phyloP scores from a whole-genome alignment of 345 rosid species.

The Eucalyptus curtisii region DNA sequence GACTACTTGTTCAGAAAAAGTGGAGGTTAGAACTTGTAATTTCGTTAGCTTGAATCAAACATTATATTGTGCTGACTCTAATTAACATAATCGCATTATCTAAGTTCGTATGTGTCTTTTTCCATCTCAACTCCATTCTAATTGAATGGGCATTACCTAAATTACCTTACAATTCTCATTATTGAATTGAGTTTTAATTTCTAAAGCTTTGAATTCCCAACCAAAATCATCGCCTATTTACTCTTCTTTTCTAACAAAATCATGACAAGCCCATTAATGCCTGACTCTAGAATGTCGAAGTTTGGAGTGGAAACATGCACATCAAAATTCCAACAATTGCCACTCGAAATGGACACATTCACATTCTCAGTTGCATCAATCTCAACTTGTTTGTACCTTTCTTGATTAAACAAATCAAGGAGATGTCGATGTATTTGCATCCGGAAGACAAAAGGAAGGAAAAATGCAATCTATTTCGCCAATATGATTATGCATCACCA shows the following conservation, averaged over 20 bases:
- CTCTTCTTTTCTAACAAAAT: not conserved
- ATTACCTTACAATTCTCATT: not conserved
- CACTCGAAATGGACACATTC: not conserved
- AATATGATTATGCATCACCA: not conserved
- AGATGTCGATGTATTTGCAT: no score
- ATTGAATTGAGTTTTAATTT: not conserved
- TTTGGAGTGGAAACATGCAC: not conserved
- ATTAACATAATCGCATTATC: no score
- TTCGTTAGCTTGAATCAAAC: no score
- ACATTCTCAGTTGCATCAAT: not conserved
- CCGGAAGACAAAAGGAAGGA: not conserved
- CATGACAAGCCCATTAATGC: conserved; percentile 1
- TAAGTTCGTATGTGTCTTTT: no score
- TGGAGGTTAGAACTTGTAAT: no score
- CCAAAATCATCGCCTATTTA: conserved; percentile 10
- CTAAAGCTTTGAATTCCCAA: conserved; percentile 2
- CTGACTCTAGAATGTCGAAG: not conserved
- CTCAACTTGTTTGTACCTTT: not conserved
- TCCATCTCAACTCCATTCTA: no score
- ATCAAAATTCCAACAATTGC: not conserved
- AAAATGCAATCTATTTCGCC: not conserved
- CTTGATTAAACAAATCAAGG: no score
- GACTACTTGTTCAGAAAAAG: no score
- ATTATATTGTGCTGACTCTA: no score
- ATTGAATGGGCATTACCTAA: no score